phyloP scores from a whole-genome alignment of 371 early-diverging fungal species.

The Mortierella sp. region DNA sequence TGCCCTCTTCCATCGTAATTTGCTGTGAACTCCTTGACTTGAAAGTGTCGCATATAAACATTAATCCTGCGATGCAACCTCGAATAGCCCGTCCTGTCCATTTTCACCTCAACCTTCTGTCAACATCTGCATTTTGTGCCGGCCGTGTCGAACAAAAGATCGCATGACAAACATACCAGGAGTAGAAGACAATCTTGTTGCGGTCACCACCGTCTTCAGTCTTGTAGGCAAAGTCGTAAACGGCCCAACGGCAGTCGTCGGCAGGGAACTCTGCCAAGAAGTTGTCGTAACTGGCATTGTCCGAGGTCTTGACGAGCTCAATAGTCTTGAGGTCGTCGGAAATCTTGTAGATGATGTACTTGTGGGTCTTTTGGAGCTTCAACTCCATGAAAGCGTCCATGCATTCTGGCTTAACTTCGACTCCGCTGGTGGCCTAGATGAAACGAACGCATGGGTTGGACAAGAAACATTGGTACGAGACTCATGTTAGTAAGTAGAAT shows the following conservation, averaged over 20 bases:
- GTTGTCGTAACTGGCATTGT: constrained; percentile 63
- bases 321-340: constrained; percentile 65
- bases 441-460: neutral
- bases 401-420: constrained; percentile 66
- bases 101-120: too few relatives aligned
- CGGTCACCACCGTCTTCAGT: constrained; percentile 63
- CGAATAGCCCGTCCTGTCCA: too few relatives aligned
- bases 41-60: too few relatives aligned
- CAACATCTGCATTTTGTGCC: too few relatives aligned
- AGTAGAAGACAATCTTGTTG: constrained; percentile 78
- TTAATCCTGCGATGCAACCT: too few relatives aligned
- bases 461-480: too few relatives aligned
- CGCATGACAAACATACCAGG: constrained; percentile 64
- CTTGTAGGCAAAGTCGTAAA: constrained; percentile 78
- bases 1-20: neutral
- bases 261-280: constrained; percentile 70
- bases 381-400: constrained; percentile 66
- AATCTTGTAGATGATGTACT: constrained; percentile 79
- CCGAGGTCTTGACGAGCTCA: constrained; percentile 67
- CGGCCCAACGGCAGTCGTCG: constrained; percentile 78
- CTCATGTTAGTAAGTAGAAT: neutral
- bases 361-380: constrained; percentile 71
- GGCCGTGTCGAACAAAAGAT: neutral
- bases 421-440: constrained; percentile 63
- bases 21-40: neutral